These are phyloP conservation scores for Hyphopichia buzzinii DNA, from an alignment of 1,139 yeast species.

Conservation along the genomic window DNA sequence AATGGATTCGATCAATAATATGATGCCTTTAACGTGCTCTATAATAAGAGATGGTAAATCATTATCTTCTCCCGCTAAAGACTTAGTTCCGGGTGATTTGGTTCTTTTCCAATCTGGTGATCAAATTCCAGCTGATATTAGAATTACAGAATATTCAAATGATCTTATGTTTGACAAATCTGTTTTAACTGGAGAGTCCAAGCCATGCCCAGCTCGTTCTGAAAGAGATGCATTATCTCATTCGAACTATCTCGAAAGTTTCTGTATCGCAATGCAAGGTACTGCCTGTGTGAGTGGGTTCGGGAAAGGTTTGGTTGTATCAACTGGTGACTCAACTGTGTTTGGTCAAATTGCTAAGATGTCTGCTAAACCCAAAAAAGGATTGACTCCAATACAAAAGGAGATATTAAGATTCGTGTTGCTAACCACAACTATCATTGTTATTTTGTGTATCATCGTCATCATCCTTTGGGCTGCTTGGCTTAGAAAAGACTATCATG, in stretches of 20 bases:
- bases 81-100: slow-evolving; percentile 33
- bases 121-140: slow-evolving; percentile 33
- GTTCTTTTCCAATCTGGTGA: slow-evolving; percentile 23
- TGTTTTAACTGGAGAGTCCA: slow-evolving; percentile 36
- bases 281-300: slow-evolving; percentile 34
- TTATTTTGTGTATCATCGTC: slow-evolving; percentile 21
- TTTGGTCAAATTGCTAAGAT: slow-evolving; percentile 34
- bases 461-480: slow-evolving; percentile 48
- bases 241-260: slow-evolving; percentile 44
- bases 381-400: slow-evolving; percentile 30
- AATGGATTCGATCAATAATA: slow-evolving; percentile 46
- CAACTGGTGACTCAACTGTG: slow-evolving; percentile 31
- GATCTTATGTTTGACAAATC: slow-evolving; percentile 32
- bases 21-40: slow-evolving; percentile 39
- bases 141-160: slow-evolving; percentile 24
- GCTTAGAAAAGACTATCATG: slow-evolving; percentile 25
- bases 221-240: slow-evolving; percentile 18
- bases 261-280: slow-evolving; percentile 46
- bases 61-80: slow-evolving; percentile 15
- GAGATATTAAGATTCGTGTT: slow-evolving; percentile 30
- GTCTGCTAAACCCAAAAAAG: slow-evolving; percentile 27
- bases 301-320: slow-evolving; percentile 31
- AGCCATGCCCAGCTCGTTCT: slow-evolving; percentile 22
- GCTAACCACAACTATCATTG: slow-evolving; percentile 19
- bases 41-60: slow-evolving; percentile 22